Evolutionary conservation across 2,329 filamentous ascomycete species (phyloP).

Genomic region (Echinosphaeria canescens): DNA sequence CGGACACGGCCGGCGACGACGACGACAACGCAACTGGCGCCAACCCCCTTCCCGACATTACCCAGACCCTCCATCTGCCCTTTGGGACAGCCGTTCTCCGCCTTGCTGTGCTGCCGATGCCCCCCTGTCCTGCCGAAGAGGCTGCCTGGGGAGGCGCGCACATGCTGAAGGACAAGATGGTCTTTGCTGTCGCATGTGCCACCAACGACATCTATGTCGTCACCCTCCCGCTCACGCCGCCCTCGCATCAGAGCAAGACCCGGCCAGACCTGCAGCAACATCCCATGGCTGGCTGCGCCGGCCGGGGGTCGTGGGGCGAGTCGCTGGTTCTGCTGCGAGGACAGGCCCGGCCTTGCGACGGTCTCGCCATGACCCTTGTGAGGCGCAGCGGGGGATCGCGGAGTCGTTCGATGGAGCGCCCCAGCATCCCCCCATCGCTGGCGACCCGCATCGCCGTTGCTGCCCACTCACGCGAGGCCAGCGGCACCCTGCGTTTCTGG

Average conservation of each 20-base stretch:
- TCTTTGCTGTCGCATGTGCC: conserved; percentile 37
- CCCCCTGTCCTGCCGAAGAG: conserved; percentile 24
- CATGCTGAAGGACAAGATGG: conserved; percentile 31
- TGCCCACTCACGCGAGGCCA: conserved; percentile 34
- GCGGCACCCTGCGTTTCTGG: conserved; percentile 35
- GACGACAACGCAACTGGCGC: conserved; percentile 21
- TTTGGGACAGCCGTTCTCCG: conserved; percentile 32
- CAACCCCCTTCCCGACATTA: conserved; percentile 30
- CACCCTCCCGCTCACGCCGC: conserved; percentile 36
- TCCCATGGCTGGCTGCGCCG: conserved; percentile 29
- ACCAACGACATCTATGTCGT: conserved; percentile 33
- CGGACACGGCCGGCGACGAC: conserved; percentile 20
- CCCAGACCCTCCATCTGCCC: conserved; percentile 38
- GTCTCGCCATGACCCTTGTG: conserved; percentile 30
- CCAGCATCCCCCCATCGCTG: conserved; percentile 8
- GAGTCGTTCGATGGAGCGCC: conserved; percentile 16
- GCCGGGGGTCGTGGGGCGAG: conserved; percentile 42
- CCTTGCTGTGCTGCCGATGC: conserved; percentile 31
- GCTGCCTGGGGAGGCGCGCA: conserved; percentile 21
- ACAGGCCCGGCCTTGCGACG: conserved; percentile 27
- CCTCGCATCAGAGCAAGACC: conserved; percentile 34
- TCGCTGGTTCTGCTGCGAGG: conserved; percentile 29
- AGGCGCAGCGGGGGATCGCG: conserved; percentile 14
- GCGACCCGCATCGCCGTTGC: conserved; percentile 29
- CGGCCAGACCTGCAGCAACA: conserved; percentile 26